Conservation (phyloP, 371 early-diverging fungal genomes). For the Lichtheimia hyalospora region DNA sequence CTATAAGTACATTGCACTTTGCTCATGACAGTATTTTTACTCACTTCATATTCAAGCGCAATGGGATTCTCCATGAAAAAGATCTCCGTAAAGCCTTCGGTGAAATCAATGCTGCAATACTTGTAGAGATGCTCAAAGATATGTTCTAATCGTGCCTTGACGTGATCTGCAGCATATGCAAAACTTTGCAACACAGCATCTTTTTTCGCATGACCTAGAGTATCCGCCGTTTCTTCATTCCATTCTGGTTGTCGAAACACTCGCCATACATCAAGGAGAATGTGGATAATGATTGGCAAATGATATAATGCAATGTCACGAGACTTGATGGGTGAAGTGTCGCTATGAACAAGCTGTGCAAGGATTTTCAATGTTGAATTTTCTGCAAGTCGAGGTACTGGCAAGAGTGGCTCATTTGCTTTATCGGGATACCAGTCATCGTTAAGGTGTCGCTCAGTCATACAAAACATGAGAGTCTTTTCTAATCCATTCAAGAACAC, state of each 20-base stretch:
- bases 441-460: constrained; percentile 44
- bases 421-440: constrained; percentile 40
- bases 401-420: not conserved
- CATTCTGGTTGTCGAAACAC: constrained; percentile 45
- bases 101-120: constrained; percentile 54
- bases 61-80: constrained; percentile 62
- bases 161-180: constrained; percentile 45
- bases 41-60: constrained; percentile 41
- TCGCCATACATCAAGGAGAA: constrained; percentile 53
- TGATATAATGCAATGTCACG: constrained; percentile 53
- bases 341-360: constrained; percentile 29
- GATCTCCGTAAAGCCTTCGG: constrained; percentile 65
- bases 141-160: constrained; percentile 49
- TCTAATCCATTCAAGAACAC: constrained; percentile 66
- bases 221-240: constrained; percentile 12
- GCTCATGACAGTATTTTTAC: not conserved
- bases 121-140: constrained; percentile 62
- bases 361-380: constrained; percentile 31
- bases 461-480: constrained; percentile 60
- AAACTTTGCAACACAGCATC: constrained; percentile 48
- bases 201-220: constrained; percentile 36
- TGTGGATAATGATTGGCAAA: constrained; percentile 53
- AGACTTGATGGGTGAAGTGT: constrained; percentile 18
- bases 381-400: constrained; percentile 22
- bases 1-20: not conserved